These are phyloP conservation scores for Hygrophorus russula DNA, from an alignment of 768 basidiomycete genomes.

Conservation along the genomic window DNA sequence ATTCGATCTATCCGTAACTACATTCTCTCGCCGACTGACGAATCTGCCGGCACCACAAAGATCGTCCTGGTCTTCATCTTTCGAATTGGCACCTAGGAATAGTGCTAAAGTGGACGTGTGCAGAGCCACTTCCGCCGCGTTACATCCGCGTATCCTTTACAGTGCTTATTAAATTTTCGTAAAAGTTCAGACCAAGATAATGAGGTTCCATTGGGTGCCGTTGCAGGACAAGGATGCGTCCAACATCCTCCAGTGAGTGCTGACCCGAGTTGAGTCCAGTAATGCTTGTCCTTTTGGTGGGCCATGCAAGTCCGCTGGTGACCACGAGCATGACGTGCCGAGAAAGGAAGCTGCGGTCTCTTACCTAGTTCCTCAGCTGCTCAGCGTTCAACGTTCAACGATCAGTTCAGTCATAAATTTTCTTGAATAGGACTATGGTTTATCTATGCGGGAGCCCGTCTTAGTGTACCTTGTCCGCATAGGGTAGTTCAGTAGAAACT, in stretches of 20 bases:
- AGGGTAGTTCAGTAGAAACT: no score
- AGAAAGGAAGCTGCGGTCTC: no score
- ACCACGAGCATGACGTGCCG: no score
- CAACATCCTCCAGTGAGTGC: conserved; percentile 69
- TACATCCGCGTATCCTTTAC: conserved; percentile 45
- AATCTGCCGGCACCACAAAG: conserved; percentile 39
- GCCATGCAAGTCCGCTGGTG: background rate
- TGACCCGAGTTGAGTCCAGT: conserved; percentile 64
- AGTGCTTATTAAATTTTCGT: conserved; percentile 83
- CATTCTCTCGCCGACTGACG: conserved; percentile 70
- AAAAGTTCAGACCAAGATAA: conserved; percentile 72
- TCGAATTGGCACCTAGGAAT: conserved; percentile 35
- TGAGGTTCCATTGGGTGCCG: conserved; percentile 34
- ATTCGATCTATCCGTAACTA: conserved; percentile 81
- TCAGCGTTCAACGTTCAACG: no score
- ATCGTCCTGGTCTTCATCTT: conserved; percentile 48
- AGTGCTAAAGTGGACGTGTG: conserved; percentile 57
- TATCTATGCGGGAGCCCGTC: no score
- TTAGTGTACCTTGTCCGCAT: no score
- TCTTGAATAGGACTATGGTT: no score
- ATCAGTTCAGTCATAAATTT: no score
- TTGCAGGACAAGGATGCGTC: conserved; percentile 52
- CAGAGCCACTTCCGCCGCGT: conserved; percentile 55
- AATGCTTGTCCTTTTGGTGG: conserved; percentile 53
- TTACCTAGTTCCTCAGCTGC: no score